Base-by-base conservation (phyloP, 2,329 filamentous ascomycete genomes). In the Grosmannia serpens region DNA sequence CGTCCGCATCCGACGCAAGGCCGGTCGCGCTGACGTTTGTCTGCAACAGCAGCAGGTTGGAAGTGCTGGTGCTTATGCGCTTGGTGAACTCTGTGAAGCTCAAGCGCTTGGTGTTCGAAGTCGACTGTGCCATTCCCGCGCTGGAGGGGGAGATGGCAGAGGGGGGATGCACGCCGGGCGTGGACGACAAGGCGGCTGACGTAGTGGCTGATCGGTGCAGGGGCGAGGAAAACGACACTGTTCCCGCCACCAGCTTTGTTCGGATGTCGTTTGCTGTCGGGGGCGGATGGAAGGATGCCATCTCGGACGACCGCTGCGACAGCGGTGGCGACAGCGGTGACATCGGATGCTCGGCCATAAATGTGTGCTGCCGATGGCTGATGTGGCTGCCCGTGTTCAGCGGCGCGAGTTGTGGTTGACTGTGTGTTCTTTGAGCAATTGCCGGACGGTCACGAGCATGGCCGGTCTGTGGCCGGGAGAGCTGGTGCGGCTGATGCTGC, bases 31-130 rank as follows among this genome's bases (percentile, higher is more conserved):
- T 70, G 60, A 70, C 70, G 61, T 74, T 76, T 60, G 74, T 83
- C 61, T 79, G 79, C 71, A 84, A 80, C 58, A 83, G 74, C 52
- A 84, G 73, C 57, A 85, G 72, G 66, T 83, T 70, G 67, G 78
- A 83, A 66, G 79, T 83, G 56, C 80, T 83, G 67, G 78, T 83
- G 64, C 80, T 84, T 57, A 85, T 68, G 61, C 80, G 74, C 67
- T 80, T 82, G 53, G 80, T 79, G 62, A 84, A 82, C 57, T 86
- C 82, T 64, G 76, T 79, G 63, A 85, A 83, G 70, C 79, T 83
- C 58, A 83, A 74, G 60, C 80, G 75, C 71, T 84, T 84, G 53
- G 72, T 71, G 66, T 78, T 82, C 13, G 77, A 78, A 47, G 72
- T 72, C 31, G 81, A 84, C 53, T 74, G 72, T 62, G 80, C 15